A percentile compares a stretch with the other conserved stretches of the same genome.
Conservation (phyloP, 257 asterid genomes). For the Rhazya stricta region DNA sequence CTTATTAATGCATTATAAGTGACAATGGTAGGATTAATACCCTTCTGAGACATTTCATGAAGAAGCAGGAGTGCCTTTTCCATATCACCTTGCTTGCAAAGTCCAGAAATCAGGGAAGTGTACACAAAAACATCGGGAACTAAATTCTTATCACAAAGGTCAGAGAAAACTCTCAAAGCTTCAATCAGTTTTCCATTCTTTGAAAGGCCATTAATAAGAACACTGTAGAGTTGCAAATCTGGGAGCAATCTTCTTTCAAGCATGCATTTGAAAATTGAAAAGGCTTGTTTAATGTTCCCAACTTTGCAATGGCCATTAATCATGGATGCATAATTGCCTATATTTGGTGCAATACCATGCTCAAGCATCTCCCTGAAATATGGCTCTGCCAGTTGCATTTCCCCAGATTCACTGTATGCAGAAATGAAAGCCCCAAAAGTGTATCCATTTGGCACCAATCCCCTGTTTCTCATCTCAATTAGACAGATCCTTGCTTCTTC, state of each 20-base stretch:
- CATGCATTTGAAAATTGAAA: slow-evolving; percentile 47
- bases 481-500: slow-evolving; percentile 62
- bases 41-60: slow-evolving; percentile 61
- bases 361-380: slow-evolving; percentile 67
- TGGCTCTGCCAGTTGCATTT: slow-evolving; percentile 58
- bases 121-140: slow-evolving; percentile 67
- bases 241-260: slow-evolving; percentile 50
- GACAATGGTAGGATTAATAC: slow-evolving; percentile 63
- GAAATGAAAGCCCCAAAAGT: slow-evolving; percentile 68
- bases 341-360: slow-evolving; percentile 57
- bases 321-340: slow-evolving; percentile 45
- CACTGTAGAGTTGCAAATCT: slow-evolving; percentile 55
- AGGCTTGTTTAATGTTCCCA: slow-evolving; percentile 52
- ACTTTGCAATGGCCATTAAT: slow-evolving; percentile 70
- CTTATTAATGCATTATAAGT: slow-evolving; percentile 74
- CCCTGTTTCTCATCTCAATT: slow-evolving; percentile 47
- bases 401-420: slow-evolving; percentile 52
- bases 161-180: slow-evolving; percentile 59
- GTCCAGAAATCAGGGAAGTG: slow-evolving; percentile 75
- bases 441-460: slow-evolving; percentile 65
- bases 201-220: slow-evolving; percentile 62
- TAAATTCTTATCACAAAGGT: slow-evolving; percentile 49
- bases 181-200: slow-evolving; percentile 62
- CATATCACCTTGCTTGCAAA: slow-evolving; percentile 64
- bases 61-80: slow-evolving; percentile 56